Conservation (phyloP, 1,139 yeast species). For the Saccharomyces pastorianus region DNA sequence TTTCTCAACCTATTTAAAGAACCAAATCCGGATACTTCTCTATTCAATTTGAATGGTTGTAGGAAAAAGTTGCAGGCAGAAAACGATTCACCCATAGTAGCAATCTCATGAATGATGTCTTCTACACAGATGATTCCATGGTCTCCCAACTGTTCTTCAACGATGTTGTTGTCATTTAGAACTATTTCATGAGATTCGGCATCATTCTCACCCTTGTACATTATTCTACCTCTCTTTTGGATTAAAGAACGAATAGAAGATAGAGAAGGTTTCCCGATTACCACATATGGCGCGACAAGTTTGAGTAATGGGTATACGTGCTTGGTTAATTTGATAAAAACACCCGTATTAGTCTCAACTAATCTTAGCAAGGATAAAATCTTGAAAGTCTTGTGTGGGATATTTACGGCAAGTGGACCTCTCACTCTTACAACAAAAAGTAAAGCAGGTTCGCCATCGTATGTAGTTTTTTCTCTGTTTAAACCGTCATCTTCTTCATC, state of each 20-base stretch:
- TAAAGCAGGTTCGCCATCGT: constrained; percentile 41
- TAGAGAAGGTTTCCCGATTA: constrained; percentile 65
- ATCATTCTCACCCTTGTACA: constrained; percentile 33
- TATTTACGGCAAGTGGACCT: constrained; percentile 55
- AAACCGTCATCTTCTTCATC: constrained; percentile 33
- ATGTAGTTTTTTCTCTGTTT: constrained; percentile 30
- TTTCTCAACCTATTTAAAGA: constrained; percentile 36
- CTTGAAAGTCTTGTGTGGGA: constrained; percentile 57
- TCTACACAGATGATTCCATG: constrained; percentile 69
- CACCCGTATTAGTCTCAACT: constrained; percentile 54
- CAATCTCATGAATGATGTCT: constrained; percentile 66
- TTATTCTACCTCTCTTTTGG: constrained; percentile 65
- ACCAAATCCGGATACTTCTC: constrained; percentile 69
- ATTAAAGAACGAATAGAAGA: constrained; percentile 61
- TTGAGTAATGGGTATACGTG: constrained; percentile 53
- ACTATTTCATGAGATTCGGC: constrained; percentile 36
- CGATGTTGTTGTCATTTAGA: constrained; percentile 63
- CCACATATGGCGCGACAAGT: constrained; percentile 62
- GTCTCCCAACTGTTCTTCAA: constrained; percentile 65
- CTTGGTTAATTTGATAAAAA: constrained; percentile 55
- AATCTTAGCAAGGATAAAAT: constrained; percentile 53
- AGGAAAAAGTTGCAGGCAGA: constrained; percentile 52
- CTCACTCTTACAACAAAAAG: constrained; percentile 56
- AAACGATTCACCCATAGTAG: constrained; percentile 54
- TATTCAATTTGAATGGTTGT: constrained; percentile 58